These are phyloP conservation scores for Cadophora sp. DNA, from an alignment of 2,329 filamentous ascomycete genomes.

Conservation along the genomic window DNA sequence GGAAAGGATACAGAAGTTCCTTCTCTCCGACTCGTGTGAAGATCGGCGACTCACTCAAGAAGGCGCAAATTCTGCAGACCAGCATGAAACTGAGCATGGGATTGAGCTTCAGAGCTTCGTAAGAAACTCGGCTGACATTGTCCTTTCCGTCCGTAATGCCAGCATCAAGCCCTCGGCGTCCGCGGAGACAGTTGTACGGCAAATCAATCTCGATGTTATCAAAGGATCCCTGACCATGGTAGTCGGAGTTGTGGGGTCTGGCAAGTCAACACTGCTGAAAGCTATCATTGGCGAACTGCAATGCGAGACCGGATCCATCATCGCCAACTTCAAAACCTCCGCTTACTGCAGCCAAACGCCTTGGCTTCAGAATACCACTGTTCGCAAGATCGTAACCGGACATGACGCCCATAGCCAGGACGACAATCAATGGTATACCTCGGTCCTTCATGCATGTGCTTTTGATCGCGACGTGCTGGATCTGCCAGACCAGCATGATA, in stretches of 20 bases:
- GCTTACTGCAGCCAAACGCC: slow-evolving; percentile 53
- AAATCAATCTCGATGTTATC: slow-evolving; percentile 20
- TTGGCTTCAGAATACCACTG: slow-evolving; percentile 52
- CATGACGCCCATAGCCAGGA: slow-evolving; percentile 18
- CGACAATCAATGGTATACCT: slow-evolving; percentile 39
- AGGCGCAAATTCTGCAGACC: background rate
- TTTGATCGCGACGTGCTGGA: slow-evolving; percentile 36
- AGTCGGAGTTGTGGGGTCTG: slow-evolving; percentile 42
- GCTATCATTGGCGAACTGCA: slow-evolving; percentile 38
- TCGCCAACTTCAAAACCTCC: slow-evolving; percentile 26
- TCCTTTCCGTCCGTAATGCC: slow-evolving; percentile 18
- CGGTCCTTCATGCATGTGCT: slow-evolving; percentile 38
- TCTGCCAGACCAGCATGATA: slow-evolving; percentile 41
- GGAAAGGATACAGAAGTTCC: slow-evolving; percentile 28
- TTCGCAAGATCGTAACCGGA: slow-evolving; percentile 50
- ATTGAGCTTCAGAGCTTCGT: background rate
- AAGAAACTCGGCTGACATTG: background rate
- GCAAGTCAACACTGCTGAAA: slow-evolving; percentile 42
- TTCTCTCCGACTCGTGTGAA: slow-evolving; percentile 20
- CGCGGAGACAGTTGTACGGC: slow-evolving; percentile 10
- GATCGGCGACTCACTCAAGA: slow-evolving; percentile 7
- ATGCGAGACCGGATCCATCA: slow-evolving; percentile 21
- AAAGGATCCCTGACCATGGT: slow-evolving; percentile 36
- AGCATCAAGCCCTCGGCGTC: slow-evolving; percentile 13
- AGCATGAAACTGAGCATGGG: background rate